A percentile compares a stretch with the other conserved stretches of the same genome.
phyloP scores from a whole-genome alignment of 495 filamentous ascomycete genomes.

The Jackrogersella minutella region DNA sequence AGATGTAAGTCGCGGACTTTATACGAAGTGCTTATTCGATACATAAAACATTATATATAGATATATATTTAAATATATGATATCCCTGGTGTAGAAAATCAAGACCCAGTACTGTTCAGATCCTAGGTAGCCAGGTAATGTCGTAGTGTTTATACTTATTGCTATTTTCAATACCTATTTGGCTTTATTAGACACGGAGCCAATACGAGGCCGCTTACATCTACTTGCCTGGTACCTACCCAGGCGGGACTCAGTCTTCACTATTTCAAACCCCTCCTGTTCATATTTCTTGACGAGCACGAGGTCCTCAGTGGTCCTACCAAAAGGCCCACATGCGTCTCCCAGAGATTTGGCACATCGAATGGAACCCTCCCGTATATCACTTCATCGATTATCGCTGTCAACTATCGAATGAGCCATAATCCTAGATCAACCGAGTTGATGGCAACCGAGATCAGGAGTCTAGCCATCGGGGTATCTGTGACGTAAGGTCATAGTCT shows the following conservation, averaged over 20 bases:
- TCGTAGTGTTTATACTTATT: neutral
- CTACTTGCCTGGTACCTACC: too few species aligned
- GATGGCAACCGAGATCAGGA: slow-evolving; percentile 10
- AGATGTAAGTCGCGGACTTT: neutral
- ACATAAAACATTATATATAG: neutral
- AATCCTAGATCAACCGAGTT: neutral
- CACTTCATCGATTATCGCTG: neutral
- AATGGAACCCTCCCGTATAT: neutral
- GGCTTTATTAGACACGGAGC: too few species aligned
- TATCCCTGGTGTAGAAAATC: neutral
- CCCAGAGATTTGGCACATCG: neutral
- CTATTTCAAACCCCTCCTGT: too few species aligned
- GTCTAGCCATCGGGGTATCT: slow-evolving; percentile 13
- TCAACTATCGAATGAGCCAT: neutral
- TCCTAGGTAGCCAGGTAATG: neutral
- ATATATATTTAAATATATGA: neutral
- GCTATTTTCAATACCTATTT: neutral
- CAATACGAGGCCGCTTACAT: neutral
- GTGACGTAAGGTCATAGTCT: neutral
- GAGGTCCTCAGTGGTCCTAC: too few species aligned
- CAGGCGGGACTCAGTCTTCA: too few species aligned
- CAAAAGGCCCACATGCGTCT: neutral
- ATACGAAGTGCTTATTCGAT: neutral
- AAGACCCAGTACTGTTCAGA: neutral
- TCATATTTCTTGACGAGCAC: too few species aligned